Base-by-base conservation (phyloP, 1,139 yeast species). In the Zygoascus meyerae region DNA sequence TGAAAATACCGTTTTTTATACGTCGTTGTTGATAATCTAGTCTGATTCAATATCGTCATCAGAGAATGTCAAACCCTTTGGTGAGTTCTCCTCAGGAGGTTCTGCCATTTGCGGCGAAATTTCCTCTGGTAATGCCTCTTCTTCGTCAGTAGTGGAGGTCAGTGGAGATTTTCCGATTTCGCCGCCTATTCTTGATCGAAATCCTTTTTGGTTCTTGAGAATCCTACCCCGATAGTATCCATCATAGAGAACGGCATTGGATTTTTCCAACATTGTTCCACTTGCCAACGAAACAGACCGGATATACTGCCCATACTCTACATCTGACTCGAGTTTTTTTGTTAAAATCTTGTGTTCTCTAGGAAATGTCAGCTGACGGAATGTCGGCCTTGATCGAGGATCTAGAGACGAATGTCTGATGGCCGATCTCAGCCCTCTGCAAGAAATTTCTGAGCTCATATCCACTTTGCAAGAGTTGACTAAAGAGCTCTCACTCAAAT, bases 41-140 rank as follows among this genome's bases (percentile, higher is more conserved):
- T 48, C 52, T 3, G 55, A 50, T 32, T 55, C 57, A 45, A 55
- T 52, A 5, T 55, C 60, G 45, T 51, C 56, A 41, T 54, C 59
- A 1, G 57, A 52, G 30, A 54, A 52, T n/a, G 45, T 34, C 41
- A 38, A 12, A 4, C 45, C 44, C 18, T 34, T 34, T 16, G 43
- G 42, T 8, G 47, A 16, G 15, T n/a, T 15, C n/a, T 12, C 18
- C 9, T 8, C 11, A 18, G 34, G 10, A 7, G 11, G 43, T 18
- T 5, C 31, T 14, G 28, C 34, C 16, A 11, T 35, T 5, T 15
- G 34, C 10, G 28, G 32, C 12, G 18, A 12, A 9, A 6, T 14
- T n/a, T 30, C 33, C 7, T 28, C 36, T 14, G 37, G 38, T 12
- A 41, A 46, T 29, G 29, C 41, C 34, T 47, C 46, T 31, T 12